Conservation (phyloP, 108 stramenopile species). For the Cyclotella kingstonii region DNA sequence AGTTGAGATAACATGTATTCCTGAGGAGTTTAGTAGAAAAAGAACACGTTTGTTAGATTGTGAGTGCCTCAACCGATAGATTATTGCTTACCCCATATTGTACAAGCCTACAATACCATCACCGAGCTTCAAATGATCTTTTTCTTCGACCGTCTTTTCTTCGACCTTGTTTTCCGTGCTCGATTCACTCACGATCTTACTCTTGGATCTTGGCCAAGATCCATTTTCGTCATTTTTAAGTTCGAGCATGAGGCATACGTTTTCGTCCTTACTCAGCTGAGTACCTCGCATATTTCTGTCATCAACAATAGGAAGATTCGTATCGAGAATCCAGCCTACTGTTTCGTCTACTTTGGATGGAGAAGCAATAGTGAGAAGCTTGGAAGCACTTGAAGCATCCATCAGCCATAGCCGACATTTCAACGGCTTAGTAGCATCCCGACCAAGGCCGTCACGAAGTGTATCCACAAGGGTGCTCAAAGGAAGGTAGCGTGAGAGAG, state of each 20-base stretch:
- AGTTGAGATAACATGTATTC: conserved; percentile 96
- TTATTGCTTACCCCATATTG: conserved; percentile 76
- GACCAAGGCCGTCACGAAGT: conserved; percentile 70
- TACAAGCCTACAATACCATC: conserved; percentile 85
- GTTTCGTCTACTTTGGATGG: conserved; percentile 25
- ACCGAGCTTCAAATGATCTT: conserved; percentile 48
- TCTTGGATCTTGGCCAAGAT: conserved; percentile 65
- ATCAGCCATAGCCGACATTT: conserved; percentile 73
- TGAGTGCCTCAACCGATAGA: neutral
- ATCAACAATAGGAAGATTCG: conserved; percentile 66
- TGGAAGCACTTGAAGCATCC: conserved; percentile 25
- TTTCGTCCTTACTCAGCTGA: conserved; percentile 33
- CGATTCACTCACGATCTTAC: neutral
- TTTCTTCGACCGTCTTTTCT: conserved; percentile 10
- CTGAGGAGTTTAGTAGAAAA: conserved; percentile 26
- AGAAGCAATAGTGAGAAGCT: conserved; percentile 19
- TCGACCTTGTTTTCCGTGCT: neutral
- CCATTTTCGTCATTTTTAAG: conserved; percentile 70
- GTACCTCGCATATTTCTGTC: conserved; percentile 50
- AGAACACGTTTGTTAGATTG: neutral
- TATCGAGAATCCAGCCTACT: conserved; percentile 61
- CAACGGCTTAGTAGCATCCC: conserved; percentile 50
- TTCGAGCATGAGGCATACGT: conserved; percentile 70
- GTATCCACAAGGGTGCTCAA: conserved; percentile 61
- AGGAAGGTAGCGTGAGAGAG: conserved; percentile 71